Percentiles rank a stretch among this genome's conserved stretches.
phyloP scores from a whole-genome alignment of 805 yeast genomes.

The Ogataea glucozyma region DNA sequence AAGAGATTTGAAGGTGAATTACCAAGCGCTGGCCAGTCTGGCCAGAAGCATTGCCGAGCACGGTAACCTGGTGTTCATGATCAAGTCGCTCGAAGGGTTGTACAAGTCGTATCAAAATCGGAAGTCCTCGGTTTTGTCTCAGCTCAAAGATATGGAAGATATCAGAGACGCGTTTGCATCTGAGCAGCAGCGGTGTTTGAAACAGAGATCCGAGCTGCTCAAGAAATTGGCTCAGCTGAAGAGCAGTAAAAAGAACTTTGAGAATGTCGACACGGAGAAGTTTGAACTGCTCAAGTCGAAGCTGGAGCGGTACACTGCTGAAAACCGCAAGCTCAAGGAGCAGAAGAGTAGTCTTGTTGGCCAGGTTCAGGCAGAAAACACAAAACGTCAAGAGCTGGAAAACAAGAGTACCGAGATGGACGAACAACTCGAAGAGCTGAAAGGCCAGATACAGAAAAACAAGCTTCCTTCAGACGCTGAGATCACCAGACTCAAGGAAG shows the following conservation, averaged over 20 bases:
- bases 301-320: background rate
- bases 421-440: conserved; percentile 5
- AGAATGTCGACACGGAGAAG: conserved; percentile 11
- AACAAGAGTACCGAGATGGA: conserved; percentile 4
- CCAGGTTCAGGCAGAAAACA: background rate
- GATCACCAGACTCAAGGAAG: conserved; percentile 9
- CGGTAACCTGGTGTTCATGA: conserved; percentile 32
- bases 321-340: conserved; percentile 1
- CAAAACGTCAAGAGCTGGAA: too few relatives aligned
- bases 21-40: conserved; percentile 34
- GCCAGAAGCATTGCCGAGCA: conserved; percentile 33
- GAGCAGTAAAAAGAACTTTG: conserved; percentile 12
- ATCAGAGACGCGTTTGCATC: conserved; percentile 27
- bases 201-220: conserved; percentile 23
- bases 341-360: background rate
- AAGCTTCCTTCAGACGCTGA: conserved; percentile 24
- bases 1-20: conserved; percentile 29
- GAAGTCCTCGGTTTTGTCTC: conserved; percentile 22
- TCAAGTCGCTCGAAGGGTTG: conserved; percentile 30
- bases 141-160: conserved; percentile 25
- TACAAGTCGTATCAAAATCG: conserved; percentile 29
- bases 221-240: conserved; percentile 18
- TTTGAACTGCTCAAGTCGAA: conserved; percentile 9
- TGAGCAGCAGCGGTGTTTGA: conserved; percentile 28
- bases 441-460: conserved; percentile 9